phyloP scores from a whole-genome alignment of 495 filamentous ascomycete species.

The Penicillium crystallinum region DNA sequence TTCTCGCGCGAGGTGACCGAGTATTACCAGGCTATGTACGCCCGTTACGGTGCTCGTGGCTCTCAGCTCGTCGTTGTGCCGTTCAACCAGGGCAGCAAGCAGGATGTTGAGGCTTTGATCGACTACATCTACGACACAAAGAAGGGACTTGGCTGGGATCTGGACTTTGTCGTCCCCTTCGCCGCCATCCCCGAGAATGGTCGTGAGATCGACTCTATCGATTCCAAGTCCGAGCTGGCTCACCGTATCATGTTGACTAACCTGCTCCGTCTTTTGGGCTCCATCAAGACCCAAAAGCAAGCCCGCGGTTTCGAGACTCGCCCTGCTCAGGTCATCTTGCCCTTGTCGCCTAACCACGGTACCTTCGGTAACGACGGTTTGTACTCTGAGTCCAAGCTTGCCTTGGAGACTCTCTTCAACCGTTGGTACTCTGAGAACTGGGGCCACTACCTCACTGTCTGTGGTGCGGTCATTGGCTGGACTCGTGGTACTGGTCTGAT shows the following conservation, averaged over 20 bases:
- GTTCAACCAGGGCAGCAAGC: constrained; percentile 98
- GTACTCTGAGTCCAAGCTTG: constrained; percentile 97
- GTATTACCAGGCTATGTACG: constrained; percentile 99
- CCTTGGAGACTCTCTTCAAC: constrained; percentile 95
- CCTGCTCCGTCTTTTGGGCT: constrained; percentile 81
- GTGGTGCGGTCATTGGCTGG: constrained; percentile 98
- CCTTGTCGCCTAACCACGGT: constrained; percentile 95
- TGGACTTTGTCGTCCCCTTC: constrained; percentile 95
- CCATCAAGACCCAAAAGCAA: constrained; percentile 85
- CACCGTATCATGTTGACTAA: constrained; percentile 99
- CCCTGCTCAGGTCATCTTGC: constrained; percentile 92
- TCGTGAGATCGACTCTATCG: constrained; percentile 94
- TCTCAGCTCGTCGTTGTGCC: constrained; percentile 97
- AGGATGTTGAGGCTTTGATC: constrained; percentile 89
- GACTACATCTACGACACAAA: constrained; percentile 97
- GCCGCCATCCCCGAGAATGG: constrained; percentile 97
- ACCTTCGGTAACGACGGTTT: constrained; percentile 97
- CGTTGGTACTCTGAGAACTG: constrained; percentile 97
- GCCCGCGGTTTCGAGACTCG: constrained; percentile 85
- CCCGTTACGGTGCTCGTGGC: constrained; percentile 84
- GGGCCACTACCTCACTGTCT: constrained; percentile 97
- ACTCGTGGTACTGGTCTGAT: constrained; percentile 97
- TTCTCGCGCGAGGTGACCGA: constrained; percentile 97
- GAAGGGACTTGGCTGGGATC: constrained; percentile 94
- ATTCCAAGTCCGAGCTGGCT: constrained; percentile 96